Evolutionary conservation across 1,284 basidiomycete genomes (phyloP), one percentile per base, ranked within the genome.

Genomic region (Singerocomus rubriflavus): DNA sequence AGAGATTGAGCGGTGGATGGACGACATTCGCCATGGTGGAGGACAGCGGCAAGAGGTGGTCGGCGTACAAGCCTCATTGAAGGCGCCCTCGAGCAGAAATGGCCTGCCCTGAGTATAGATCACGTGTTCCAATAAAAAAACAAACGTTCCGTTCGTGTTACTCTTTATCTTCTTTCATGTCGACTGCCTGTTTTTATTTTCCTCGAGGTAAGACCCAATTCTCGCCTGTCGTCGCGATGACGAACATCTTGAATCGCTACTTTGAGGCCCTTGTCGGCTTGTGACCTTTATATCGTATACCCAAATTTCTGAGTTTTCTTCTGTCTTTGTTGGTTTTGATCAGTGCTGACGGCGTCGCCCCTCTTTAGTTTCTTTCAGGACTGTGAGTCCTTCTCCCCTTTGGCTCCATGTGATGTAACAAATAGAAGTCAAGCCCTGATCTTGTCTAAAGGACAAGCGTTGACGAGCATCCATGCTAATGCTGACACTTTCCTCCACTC

Each of bases 391-490:
- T 14, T 41, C 48, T 58, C 44, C 46, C 52, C 41, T 57, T 48
- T 21, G 7, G 54, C 35, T 50, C 50, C 45, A 66, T 56, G 75
- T 79, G 87, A 87, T 85, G 67, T 77, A 74, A 76, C 67, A 79
- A 73, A 82, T 88, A 88, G 85, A 84, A 88, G 87, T 90, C 87
- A 90, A 90, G 87, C 86, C 74, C 87, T 84, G 84, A 89, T 68
- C 73, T 71, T 70, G 78, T 87, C 83, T 81, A 50, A 81, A 78
- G 83, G 83, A 85, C 75, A 68, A 71, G 73, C 59, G 63, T 75
- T 85, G 86, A 85, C 75, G 85, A 85, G 71, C 66, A 66, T 75
- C 85, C 87, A 89, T 89, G 86, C 86, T 89, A 89, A 89, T 89
- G 78, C 85, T 89, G 86, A 65, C 48, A 33, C 40, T 29, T 11